Evolutionary conservation across 208 protist genomes (phyloP).

Genomic region (Trypanosoma platydactyli): DNA sequence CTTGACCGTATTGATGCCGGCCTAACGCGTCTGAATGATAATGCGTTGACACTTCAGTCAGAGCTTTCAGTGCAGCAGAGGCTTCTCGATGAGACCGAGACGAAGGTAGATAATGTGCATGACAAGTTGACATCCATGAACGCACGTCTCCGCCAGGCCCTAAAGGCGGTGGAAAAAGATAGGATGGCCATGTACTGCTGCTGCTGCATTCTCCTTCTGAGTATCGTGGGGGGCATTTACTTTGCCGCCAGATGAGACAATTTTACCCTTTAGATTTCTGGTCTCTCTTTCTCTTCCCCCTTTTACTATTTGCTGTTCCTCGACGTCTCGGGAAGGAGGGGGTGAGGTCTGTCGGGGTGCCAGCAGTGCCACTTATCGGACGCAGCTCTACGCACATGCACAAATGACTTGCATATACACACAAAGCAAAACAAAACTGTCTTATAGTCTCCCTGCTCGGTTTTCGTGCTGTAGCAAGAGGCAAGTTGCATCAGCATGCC

Average conservation of each 20-base stretch:
- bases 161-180: conserved; percentile 54
- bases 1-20: conserved; percentile 65
- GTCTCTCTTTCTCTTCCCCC: conserved; percentile 9
- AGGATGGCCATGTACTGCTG: conserved; percentile 36
- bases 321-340: no score
- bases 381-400: no score
- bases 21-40: conserved; percentile 58
- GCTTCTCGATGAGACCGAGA: conserved; percentile 45
- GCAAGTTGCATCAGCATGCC: not conserved
- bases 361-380: no score
- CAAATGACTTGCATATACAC: no score
- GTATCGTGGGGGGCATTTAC: conserved; percentile 36
- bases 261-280: not conserved
- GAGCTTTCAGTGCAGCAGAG: conserved; percentile 61
- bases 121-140: conserved; percentile 52
- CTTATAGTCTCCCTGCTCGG: no score
- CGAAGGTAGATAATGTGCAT: conserved; percentile 42
- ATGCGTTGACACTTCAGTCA: conserved; percentile 55
- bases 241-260: conserved; percentile 9
- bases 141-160: conserved; percentile 41
- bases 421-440: no score
- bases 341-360: not conserved
- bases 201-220: conserved; percentile 37
- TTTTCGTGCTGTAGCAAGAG: no score
- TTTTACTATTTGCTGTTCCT: not conserved